A percentile compares a stretch with the other conserved stretches of the same genome.
Evolutionary conservation across 805 yeast genomes (phyloP).

Genomic region (Phaffomyces antillensis): DNA sequence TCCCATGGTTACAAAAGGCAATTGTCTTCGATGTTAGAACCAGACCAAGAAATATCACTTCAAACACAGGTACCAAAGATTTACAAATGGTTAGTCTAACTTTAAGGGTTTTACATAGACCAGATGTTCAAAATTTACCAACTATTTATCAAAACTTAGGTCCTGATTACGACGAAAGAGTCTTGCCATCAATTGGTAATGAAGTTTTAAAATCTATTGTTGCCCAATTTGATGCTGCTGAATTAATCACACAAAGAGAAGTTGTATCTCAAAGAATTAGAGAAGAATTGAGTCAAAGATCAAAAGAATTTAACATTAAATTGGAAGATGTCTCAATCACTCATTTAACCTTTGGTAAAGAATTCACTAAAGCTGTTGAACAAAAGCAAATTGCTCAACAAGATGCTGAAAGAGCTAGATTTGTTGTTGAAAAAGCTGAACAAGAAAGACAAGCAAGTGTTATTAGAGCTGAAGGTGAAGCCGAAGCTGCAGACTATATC

Average conservation of each 20-base stretch:
- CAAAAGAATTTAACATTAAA: constrained; percentile 80
- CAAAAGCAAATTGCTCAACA: constrained; percentile 99
- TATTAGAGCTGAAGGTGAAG: constrained; percentile 98
- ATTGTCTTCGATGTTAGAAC: constrained; percentile 88
- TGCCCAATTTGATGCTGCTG: constrained; percentile 94
- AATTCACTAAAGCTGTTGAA: constrained; percentile 97
- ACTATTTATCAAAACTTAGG: constrained; percentile 87
- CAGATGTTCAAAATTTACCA: constrained; percentile 80
- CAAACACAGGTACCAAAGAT: constrained; percentile 96
- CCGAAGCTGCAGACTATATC: constrained; percentile 94
- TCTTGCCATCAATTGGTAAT: constrained; percentile 86
- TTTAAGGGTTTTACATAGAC: constrained; percentile 87
- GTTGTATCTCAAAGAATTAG: constrained; percentile 85
- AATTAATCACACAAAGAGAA: constrained; percentile 94
- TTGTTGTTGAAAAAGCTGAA: constrained; percentile 90
- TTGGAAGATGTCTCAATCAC: constrained; percentile 97
- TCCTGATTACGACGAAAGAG: constrained; percentile 90
- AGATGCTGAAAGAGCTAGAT: constrained; percentile 96
- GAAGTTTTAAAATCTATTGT: constrained; percentile 86
- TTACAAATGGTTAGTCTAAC: constrained; percentile 93
- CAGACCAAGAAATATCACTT: constrained; percentile 87
- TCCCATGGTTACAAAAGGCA: constrained; percentile 96
- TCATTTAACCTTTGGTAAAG: constrained; percentile 94
- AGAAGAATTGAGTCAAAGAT: constrained; percentile 76
- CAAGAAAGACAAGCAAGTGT: constrained; percentile 94